Evolutionary conservation across 2,329 filamentous ascomycete genomes (phyloP).

Genomic region (Elsinoe necatrix): DNA sequence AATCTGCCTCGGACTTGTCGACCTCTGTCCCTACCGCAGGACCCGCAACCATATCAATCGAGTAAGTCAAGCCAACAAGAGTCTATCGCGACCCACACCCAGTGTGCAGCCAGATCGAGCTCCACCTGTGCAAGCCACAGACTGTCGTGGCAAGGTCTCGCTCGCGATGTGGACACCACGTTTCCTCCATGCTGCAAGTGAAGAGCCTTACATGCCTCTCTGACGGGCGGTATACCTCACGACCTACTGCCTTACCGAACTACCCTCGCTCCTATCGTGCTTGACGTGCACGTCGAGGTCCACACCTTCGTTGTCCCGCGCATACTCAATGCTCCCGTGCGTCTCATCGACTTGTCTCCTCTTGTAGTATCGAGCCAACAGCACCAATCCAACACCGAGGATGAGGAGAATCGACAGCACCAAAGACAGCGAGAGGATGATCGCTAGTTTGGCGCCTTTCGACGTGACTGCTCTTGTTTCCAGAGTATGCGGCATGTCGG

Average conservation of each 20-base stretch:
- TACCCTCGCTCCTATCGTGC: neutral
- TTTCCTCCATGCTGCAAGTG: too few species aligned
- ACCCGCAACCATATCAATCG: too few species aligned
- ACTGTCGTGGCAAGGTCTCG: too few species aligned
- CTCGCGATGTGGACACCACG: too few species aligned
- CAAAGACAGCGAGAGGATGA: constrained; percentile 10
- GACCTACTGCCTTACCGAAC: neutral
- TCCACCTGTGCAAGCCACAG: too few species aligned
- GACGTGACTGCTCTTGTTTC: neutral
- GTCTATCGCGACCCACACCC: too few species aligned
- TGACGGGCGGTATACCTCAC: neutral
- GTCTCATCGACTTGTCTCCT: neutral
- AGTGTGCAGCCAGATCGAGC: too few species aligned
- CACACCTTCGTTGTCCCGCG: neutral
- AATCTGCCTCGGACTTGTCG: too few species aligned
- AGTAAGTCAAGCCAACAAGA: too few species aligned
- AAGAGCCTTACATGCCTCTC: too few species aligned
- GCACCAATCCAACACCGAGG: neutral
- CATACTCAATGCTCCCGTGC: constrained; percentile 7
- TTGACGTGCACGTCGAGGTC: constrained; percentile 6
- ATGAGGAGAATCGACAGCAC: constrained; percentile 8
- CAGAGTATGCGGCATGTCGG: neutral
- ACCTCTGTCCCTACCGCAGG: too few species aligned
- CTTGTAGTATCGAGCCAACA: constrained; percentile 9
- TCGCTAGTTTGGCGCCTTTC: constrained; percentile 11